Conservation (phyloP, 2,329 filamentous ascomycete genomes). For the Bipolaris oryzae region DNA sequence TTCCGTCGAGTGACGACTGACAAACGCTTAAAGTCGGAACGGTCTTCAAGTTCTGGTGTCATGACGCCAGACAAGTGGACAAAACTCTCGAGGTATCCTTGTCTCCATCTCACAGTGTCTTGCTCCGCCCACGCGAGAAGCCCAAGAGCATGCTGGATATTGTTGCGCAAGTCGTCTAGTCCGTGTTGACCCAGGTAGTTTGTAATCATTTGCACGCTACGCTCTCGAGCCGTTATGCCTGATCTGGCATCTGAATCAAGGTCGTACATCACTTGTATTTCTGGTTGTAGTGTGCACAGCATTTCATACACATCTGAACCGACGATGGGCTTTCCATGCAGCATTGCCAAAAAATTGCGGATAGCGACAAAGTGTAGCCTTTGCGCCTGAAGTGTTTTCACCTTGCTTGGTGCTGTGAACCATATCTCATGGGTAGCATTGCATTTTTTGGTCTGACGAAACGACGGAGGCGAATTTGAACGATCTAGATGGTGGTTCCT, state of each 20-base stretch:
- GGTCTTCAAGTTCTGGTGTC: conserved; percentile 51
- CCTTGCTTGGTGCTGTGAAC: conserved; percentile 63
- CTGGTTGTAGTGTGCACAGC: conserved; percentile 65
- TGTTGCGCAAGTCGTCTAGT: conserved; percentile 69
- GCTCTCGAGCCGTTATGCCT: conserved; percentile 37
- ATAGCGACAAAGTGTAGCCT: conserved; percentile 68
- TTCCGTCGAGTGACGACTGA: conserved; percentile 68
- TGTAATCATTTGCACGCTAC: conserved; percentile 65
- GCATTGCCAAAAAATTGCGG: conserved; percentile 70
- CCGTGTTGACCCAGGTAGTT: conserved; percentile 65
- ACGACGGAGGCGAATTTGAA: conserved; percentile 22
- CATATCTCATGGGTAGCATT: conserved; percentile 59
- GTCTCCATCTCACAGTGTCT: conserved; percentile 66
- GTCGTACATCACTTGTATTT: conserved; percentile 63
- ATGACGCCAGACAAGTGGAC: conserved; percentile 69
- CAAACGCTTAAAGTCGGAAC: conserved; percentile 63
- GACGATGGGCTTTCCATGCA: conserved; percentile 69
- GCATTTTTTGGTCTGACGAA: conserved; percentile 12
- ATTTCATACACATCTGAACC: conserved; percentile 68
- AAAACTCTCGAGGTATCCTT: conserved; percentile 72
- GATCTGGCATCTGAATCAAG: conserved; percentile 45
- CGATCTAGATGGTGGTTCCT: conserved; percentile 16
- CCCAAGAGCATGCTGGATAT: conserved; percentile 64
- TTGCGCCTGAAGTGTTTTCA: conserved; percentile 55
- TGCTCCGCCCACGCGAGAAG: conserved; percentile 70